phyloP scores from a whole-genome alignment of 2,329 filamentous ascomycete species.

The Microdochium nivale region DNA sequence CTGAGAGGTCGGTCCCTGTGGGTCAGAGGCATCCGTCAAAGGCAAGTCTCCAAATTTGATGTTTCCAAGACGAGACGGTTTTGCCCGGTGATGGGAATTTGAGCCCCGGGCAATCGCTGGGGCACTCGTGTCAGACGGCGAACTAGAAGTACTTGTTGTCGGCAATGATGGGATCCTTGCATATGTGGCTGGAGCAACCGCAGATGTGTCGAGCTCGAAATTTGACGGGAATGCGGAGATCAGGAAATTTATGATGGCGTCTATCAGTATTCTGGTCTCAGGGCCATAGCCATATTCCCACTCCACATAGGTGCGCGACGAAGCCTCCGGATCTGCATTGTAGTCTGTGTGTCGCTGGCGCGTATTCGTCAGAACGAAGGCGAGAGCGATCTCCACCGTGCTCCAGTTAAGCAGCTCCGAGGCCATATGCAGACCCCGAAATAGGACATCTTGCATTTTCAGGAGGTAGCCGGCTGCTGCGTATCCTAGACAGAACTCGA shows the following conservation, averaged over 20 bases:
- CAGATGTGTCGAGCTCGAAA: conserved; percentile 48
- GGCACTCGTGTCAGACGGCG: conserved; percentile 22
- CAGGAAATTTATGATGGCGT: conserved; percentile 48
- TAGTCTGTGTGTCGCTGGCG: conserved; percentile 18
- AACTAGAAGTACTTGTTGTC: conserved; percentile 16
- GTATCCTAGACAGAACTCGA: conserved; percentile 54
- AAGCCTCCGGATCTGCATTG: conserved; percentile 10
- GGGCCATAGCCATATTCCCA: conserved; percentile 43
- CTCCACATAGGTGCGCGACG: conserved; percentile 5
- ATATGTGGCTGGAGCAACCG: conserved; percentile 25
- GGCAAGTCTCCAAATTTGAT: conserved; percentile 66
- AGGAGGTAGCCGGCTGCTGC: conserved; percentile 54
- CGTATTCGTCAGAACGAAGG: conserved; percentile 42
- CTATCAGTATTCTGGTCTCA: conserved; percentile 44
- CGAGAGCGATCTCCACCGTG: conserved; percentile 50
- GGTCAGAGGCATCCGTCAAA: conserved; percentile 8
- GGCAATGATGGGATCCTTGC: conserved; percentile 38
- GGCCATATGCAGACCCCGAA: conserved; percentile 52
- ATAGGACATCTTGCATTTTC: conserved; percentile 42
- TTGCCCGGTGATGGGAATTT: conserved; percentile 20
- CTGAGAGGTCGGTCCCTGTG: background rate
- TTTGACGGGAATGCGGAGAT: conserved; percentile 49
- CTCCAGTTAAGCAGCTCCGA: conserved; percentile 51
- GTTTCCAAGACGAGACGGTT: conserved; percentile 46
- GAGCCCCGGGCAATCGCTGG: conserved; percentile 29